Conservation (phyloP, 1,284 basidiomycete genomes). For the Boletellus deceptivus region DNA sequence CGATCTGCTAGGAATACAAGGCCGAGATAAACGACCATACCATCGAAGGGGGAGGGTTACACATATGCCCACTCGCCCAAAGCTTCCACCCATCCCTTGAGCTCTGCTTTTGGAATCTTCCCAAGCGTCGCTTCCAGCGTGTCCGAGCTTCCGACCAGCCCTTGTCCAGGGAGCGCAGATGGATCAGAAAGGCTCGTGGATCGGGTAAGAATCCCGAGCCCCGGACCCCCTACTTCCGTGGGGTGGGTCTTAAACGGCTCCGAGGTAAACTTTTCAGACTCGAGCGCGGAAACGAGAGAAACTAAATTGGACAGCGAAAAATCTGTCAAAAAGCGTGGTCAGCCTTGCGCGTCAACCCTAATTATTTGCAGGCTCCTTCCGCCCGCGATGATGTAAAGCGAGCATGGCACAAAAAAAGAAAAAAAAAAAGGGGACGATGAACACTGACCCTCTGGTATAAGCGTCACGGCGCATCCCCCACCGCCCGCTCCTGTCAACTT, state of each 20-base stretch:
- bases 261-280: constrained; percentile 33
- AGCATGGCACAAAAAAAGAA: no score
- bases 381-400: no score
- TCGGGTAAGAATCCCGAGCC: constrained; percentile 71
- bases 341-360: constrained; percentile 1
- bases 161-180: constrained; percentile 23
- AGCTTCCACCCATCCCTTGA: constrained; percentile 56
- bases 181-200: constrained; percentile 3
- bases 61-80: constrained; percentile 67
- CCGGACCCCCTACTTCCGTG: constrained; percentile 90
- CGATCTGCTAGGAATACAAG: not conserved
- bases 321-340: constrained; percentile 41
- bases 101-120: constrained; percentile 41
- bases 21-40: constrained; percentile 3
- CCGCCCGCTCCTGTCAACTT: constrained; percentile 99
- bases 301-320: constrained; percentile 60
- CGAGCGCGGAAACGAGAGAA: constrained; percentile 58
- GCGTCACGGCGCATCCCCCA: constrained; percentile 95
- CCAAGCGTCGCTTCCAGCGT: constrained; percentile 51
- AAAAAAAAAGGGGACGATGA: not conserved
- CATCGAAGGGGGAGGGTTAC: constrained; percentile 24
- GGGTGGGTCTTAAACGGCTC: constrained; percentile 85
- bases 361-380: no score
- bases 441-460: constrained; percentile 83
- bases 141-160: constrained; percentile 44